phyloP scores from a whole-genome alignment of 345 rosid genomes.

The Eutrema japonicum region DNA sequence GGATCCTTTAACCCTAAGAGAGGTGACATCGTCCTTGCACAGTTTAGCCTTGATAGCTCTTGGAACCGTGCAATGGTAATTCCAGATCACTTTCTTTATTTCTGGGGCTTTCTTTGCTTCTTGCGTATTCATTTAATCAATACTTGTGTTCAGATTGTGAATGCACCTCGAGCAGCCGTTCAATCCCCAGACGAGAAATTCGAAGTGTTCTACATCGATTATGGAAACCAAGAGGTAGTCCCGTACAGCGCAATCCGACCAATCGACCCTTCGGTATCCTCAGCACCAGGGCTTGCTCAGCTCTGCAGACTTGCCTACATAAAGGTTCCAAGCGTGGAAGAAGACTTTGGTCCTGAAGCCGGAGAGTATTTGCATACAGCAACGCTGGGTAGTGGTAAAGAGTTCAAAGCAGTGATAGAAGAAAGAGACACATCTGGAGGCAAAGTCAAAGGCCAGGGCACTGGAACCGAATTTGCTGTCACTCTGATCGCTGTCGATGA shows the following conservation, averaged over 20 bases:
- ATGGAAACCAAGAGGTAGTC: conserved; percentile 90
- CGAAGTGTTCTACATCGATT: conserved; percentile 95
- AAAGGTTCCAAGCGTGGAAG: conserved; percentile 84
- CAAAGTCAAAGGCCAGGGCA: conserved; percentile 92
- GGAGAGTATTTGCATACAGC: conserved; percentile 69
- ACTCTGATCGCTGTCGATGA: conserved; percentile 77
- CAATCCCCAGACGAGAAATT: conserved; percentile 70
- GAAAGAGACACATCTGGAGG: conserved; percentile 88
- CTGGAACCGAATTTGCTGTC: conserved; percentile 67
- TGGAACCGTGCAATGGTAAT: conserved; percentile 99
- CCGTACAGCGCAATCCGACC: conserved; percentile 74
- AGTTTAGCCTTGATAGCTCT: conserved; percentile 89
- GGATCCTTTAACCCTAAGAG: conserved; percentile 88
- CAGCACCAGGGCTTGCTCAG: conserved; percentile 85
- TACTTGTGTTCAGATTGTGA: conserved; percentile 62
- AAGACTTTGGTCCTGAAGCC: conserved; percentile 90
- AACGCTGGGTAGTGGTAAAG: conserved; percentile 64
- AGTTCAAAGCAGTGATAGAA: conserved; percentile 78
- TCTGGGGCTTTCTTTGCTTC: neutral
- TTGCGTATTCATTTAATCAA: neutral
- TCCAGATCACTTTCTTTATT: conserved; percentile 1
- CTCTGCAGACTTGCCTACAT: conserved; percentile 92
- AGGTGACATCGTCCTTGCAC: conserved; percentile 93
- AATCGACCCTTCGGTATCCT: conserved; percentile 69
- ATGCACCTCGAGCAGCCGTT: conserved; percentile 78